Conservation (phyloP, 306 rosid species). For the Begonia peltatifolia region DNA sequence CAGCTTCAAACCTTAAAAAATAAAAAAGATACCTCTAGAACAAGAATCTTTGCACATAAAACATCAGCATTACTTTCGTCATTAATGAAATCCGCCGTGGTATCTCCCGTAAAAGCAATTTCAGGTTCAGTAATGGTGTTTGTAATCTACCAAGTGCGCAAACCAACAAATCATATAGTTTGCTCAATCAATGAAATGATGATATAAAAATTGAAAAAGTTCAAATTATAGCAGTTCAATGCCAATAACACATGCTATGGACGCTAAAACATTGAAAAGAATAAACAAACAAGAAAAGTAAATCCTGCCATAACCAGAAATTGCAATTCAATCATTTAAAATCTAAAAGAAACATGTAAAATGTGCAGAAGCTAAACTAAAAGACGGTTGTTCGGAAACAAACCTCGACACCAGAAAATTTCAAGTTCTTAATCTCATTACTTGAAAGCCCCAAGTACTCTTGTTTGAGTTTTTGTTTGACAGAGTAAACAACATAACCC, state of each 20-base stretch:
- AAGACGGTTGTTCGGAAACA: constrained; percentile 13
- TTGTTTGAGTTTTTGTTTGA: constrained; percentile 65
- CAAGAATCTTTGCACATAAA: constrained; percentile 67
- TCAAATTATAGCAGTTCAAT: background rate
- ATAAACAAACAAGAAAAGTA: background rate
- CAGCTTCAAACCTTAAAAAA: too few species aligned
- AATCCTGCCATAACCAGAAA: background rate
- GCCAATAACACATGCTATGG: background rate
- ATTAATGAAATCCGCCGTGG: constrained; percentile 58
- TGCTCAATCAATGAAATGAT: background rate
- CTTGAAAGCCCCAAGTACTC: constrained; percentile 50
- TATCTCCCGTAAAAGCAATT: constrained; percentile 93
- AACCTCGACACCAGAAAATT: constrained; percentile 77
- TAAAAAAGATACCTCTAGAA: constrained; percentile 48
- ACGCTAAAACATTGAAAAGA: background rate
- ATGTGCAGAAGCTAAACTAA: too few species aligned
- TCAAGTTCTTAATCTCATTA: constrained; percentile 54
- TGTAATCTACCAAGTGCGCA: constrained; percentile 48
- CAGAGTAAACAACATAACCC: constrained; percentile 71
- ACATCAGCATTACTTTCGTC: constrained; percentile 53
- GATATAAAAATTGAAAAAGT: background rate
- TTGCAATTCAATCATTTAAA: background rate
- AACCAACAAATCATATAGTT: constrained; percentile 8
- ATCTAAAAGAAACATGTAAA: too few species aligned
- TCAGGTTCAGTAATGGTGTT: constrained; percentile 60